Base-by-base conservation (phyloP, 2,329 filamentous ascomycete genomes). In the Karstenula rhodostoma region DNA sequence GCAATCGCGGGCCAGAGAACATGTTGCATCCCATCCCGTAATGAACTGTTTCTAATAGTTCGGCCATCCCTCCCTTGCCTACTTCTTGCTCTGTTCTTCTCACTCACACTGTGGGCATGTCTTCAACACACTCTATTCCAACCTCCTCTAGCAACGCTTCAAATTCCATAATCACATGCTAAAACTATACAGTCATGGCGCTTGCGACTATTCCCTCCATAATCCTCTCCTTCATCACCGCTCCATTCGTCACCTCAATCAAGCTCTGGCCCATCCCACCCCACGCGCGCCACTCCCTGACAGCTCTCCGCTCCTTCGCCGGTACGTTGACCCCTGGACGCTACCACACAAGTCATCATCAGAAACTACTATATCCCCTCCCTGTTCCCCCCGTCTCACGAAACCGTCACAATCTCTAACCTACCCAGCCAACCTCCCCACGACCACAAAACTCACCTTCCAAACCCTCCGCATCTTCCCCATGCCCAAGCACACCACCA, bases 211-310 rank as follows among this genome's bases (percentile, higher is more conserved):
- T 78, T 23, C 76, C 76, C 4, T 72, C 75, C 13, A 23, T 74
- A 25, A 65, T 74, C 8, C 65, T 78, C 52, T 70, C 72, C 47
- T 75, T 73, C 61, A 58, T 75, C 10, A 78, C 77, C 8, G 69
- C 76, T 1, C 77, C 77, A n/a, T 79, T 76, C 47, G 73, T 73
- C 8, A 72, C 73, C 55, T 64, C 66, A 57, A 64, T 79, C 43
- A 70, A 66, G 56, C 67, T 79, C 8, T 64, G 73, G 29, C 44
- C 44, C 40, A 70, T 79, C 10, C 77, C 77, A 6, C 58, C 67
- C 12, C 56, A 65, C 42, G 75, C 75, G 1, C 67, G 69, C 3
- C 60, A 60, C 48, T 71, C 65, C n/a, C 66, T 68, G 5, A 57
- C 64, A 4, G 63, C 69, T 22, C 70, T 79, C 8, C 53, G 69